Evolutionary conservation across 2,329 filamentous ascomycete genomes (phyloP), one percentile per base, ranked within the genome.

Genomic region (Neocucurbitaria cava): DNA sequence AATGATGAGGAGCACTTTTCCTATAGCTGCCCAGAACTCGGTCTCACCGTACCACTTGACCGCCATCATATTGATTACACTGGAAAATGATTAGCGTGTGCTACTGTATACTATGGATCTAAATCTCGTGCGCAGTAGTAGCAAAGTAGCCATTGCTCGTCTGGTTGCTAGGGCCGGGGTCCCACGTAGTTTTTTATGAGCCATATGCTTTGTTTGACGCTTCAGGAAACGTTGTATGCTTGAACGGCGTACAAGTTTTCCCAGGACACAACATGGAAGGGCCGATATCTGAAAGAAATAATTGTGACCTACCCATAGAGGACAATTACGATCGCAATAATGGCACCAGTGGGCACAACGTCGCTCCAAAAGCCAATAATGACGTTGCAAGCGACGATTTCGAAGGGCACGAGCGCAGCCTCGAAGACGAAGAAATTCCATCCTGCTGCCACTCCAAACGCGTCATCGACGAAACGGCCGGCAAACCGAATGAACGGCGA

Each of bases 401-500:
- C 87, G 50, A 89, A 89, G 0, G 87, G 87, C 4, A 90, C 86
- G 3, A 89, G 77, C 2, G 83, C 82, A 1, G 88, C 88, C 69
- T 90, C 85, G 58, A 89, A 89, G 39, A 89, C 72, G 77, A 90
- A 90, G 64, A 89, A 90, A 71, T 91, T 90, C 84, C 88, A 91
- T 5, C 89, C 89, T 1, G 87, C 84, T 6, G 87, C 87, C 52
- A 90, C 88, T 0, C 88, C 88, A 54, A 92, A 89, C 2, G 89
- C 87, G 60, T 91, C 88, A 62, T 92, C 89, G 26, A 92, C 88
- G 61, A 86, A 92, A 42, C 88, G 84, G 13, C 89, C 88, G 3
- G 89, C 89, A 65, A 92, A 91, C 23, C 88, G 86, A 68, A 92
- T 89, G 72, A 93, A 92, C 0, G 89, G 89, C 36, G 88, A 91